Percentiles rank a stretch among this genome's conserved stretches.
Conservation (phyloP, 331 rosid genomes). For the Cucumis variabilis region DNA sequence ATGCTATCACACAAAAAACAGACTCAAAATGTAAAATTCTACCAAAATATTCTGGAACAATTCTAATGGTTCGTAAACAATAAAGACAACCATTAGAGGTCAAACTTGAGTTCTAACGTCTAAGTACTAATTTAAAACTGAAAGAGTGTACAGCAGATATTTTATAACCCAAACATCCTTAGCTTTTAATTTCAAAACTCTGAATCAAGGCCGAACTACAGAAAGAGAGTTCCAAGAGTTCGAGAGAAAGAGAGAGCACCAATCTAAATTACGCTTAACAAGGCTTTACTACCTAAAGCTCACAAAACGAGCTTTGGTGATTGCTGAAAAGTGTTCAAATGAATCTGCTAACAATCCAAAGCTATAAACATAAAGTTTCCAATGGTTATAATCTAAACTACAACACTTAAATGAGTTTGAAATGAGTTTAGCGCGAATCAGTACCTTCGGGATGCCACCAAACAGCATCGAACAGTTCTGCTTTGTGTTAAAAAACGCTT, state of each 20-base stretch:
- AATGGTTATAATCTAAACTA: not conserved
- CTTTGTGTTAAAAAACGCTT: not conserved
- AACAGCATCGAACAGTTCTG: not conserved
- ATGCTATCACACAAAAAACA: too few species aligned
- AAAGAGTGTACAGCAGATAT: not conserved
- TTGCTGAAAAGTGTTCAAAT: not conserved
- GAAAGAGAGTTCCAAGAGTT: not conserved
- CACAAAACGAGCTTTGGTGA: not conserved
- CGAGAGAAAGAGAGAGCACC: not conserved
- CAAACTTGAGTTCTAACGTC: not conserved
- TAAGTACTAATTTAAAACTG: not conserved
- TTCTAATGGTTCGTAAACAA: not conserved
- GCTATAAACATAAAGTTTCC: not conserved
- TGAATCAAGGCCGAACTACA: not conserved
- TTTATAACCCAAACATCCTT: not conserved
- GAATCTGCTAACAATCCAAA: not conserved
- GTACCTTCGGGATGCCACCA: not conserved
- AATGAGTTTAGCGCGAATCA: not conserved
- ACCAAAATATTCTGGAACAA: not conserved
- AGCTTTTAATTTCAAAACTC: not conserved
- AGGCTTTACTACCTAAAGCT: not conserved
- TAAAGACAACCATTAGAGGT: not conserved
- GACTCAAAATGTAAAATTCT: too few species aligned
- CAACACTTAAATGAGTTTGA: not conserved
- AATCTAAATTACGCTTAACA: not conserved